A percentile compares a stretch with the other conserved stretches of the same genome.
These are phyloP conservation scores for Fusarium paranaense DNA, from an alignment of 2,329 filamentous ascomycete species.

Conservation along the genomic window DNA sequence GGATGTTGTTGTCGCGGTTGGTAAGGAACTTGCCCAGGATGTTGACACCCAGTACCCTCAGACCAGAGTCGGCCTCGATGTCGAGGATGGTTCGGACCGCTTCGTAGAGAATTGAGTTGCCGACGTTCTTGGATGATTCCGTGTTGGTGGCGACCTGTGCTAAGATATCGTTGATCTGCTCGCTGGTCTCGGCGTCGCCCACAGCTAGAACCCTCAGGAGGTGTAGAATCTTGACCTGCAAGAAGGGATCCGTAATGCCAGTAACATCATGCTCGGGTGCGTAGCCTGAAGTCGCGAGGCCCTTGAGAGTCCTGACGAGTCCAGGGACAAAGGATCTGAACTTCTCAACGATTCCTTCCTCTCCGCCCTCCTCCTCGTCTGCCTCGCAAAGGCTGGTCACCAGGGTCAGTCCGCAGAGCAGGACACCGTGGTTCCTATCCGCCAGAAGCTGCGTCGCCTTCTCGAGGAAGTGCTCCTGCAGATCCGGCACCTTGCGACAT, in stretches of 20 bases:
- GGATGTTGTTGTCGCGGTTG: constrained; percentile 99
- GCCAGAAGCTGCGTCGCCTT: constrained; percentile 90
- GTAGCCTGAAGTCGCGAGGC: constrained; percentile 93
- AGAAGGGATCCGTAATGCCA: constrained; percentile 96
- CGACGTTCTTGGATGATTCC: constrained; percentile 97
- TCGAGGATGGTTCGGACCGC: constrained; percentile 96
- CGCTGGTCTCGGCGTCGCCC: constrained; percentile 87
- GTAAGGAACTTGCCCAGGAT: constrained; percentile 97
- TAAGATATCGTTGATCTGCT: constrained; percentile 98
- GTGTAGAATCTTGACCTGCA: constrained; percentile 95
- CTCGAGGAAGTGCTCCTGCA: constrained; percentile 97
- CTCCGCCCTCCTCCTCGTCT: constrained; percentile 91
- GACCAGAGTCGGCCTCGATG: constrained; percentile 95
- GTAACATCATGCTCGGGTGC: constrained; percentile 98
- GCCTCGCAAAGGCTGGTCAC: constrained; percentile 94
- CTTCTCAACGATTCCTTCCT: constrained; percentile 88
- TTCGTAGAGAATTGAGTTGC: constrained; percentile 98
- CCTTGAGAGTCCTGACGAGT: constrained; percentile 91
- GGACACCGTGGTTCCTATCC: constrained; percentile 94
- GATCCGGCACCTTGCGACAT: constrained; percentile 95
- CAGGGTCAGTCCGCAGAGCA: constrained; percentile 91
- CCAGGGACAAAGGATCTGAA: constrained; percentile 88
- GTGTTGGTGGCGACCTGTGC: constrained; percentile 98
- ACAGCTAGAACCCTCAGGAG: constrained; percentile 87
- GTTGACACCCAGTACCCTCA: constrained; percentile 95